Conservation (phyloP, 306 rosid species). For the Acacia melanoxylon region DNA sequence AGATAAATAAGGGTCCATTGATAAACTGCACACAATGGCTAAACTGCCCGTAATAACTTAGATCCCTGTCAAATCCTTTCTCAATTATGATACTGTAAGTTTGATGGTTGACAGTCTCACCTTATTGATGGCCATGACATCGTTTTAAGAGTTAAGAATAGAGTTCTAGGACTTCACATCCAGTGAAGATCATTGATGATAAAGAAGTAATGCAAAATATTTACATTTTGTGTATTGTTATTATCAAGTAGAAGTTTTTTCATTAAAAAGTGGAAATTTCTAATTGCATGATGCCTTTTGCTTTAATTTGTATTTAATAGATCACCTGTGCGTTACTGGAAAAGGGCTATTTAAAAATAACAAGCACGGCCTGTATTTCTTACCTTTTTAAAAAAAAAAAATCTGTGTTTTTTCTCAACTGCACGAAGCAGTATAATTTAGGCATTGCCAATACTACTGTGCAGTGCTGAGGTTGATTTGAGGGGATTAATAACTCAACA, state of each 20-base stretch:
- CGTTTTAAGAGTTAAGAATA: constrained; percentile 9
- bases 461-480: neutral
- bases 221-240: neutral
- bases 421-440: constrained; percentile 2
- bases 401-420: neutral
- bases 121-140: neutral
- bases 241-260: neutral
- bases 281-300: constrained; percentile 1
- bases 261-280: neutral
- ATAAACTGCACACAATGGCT: neutral
- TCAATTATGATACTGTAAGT: neutral
- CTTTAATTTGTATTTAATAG: constrained; percentile 9
- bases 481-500: constrained; percentile 25
- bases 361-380: constrained; percentile 7
- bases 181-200: neutral
- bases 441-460: neutral
- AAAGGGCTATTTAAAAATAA: neutral
- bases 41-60: neutral
- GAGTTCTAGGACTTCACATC: neutral
- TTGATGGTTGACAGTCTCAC: neutral
- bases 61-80: neutral
- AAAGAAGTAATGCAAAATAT: neutral
- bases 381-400: too few relatives aligned
- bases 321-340: neutral
- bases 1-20: neutral